Base-by-base conservation (phyloP, 2,329 filamentous ascomycete genomes). In the Stemphylium beticola region DNA sequence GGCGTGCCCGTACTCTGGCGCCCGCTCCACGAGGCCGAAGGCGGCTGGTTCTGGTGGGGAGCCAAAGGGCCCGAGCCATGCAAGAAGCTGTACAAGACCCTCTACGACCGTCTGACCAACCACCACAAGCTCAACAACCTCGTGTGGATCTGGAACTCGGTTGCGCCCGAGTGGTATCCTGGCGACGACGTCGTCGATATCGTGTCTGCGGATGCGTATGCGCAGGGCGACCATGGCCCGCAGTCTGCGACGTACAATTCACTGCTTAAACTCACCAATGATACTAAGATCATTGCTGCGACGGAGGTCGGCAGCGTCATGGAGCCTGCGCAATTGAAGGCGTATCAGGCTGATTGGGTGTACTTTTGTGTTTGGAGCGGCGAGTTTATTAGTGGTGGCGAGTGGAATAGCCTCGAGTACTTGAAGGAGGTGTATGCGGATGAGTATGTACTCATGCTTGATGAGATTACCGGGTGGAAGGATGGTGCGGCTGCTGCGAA, bases 11-110 rank as follows among this genome's bases (percentile, higher is more conserved):
- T 82, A 5, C 73, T 83, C 10, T 83, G 73, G 61, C 69, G 81
- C 1, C 80, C 80, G 4, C 66, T 83, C 24, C 81, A 82, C 64
- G 81, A 83, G 62, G 81, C 80, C 7, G 80, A 83, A 55, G 79
- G 80, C 2, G 72, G 49, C 0, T 83, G 80, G 81, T 83, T 82
- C 72, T 83, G 80, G 80, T 82, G 81, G 81, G 80, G 80, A 6
- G 79, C 79, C 1, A 73, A 79, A 57, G 79, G 79, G 0, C 69
- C 80, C 2, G 80, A 77, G 61, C 69, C 78, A 4, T 72, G 67
- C 57, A 81, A 81, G 68, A 69, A 79, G 61, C 69, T 82, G 4
- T 82, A 71, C 49, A 60, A 62, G 1, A 62, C 82, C 3, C 33
- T 83, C 42, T 81, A 80, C 48, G 73, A 80, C 37, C 72, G 80